A percentile compares a stretch with the other conserved stretches of the same genome.
Evolutionary conservation across 108 stramenopile species (phyloP).

Genomic region (Aureococcus anophagefferens): DNA sequence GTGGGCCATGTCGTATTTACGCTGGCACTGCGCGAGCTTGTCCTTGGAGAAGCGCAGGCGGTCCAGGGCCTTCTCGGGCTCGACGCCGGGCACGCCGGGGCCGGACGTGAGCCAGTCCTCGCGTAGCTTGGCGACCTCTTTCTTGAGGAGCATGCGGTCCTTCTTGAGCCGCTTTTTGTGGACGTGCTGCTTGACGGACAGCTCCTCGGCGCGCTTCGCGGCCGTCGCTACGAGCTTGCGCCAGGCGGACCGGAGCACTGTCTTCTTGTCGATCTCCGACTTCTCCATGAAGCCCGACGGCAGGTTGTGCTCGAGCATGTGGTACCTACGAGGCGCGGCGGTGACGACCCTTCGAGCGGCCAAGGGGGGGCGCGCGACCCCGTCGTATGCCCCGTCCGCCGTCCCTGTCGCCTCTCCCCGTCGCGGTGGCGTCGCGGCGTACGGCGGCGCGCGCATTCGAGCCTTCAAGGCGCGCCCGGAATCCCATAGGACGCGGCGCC

Average conservation of each 20-base stretch:
- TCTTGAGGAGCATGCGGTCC: conserved; percentile 60
- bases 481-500: too few species aligned
- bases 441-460: too few species aligned
- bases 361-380: too few species aligned
- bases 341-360: too few species aligned
- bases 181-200: conserved; percentile 58
- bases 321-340: too few species aligned
- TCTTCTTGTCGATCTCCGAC: conserved; percentile 82
- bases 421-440: too few species aligned
- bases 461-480: too few species aligned
- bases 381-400: too few species aligned
- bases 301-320: conserved; percentile 74
- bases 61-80: conserved; percentile 77
- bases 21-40: conserved; percentile 65
- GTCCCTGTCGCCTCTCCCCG: too few species aligned
- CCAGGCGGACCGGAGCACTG: conserved; percentile 69
- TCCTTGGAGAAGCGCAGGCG: conserved; percentile 72
- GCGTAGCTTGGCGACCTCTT: conserved; percentile 57
- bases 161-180: conserved; percentile 61
- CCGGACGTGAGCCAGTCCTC: conserved; percentile 64
- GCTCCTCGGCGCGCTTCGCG: conserved; percentile 58
- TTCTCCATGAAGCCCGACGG: conserved; percentile 75
- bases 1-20: conserved; percentile 70
- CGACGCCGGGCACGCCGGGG: conserved; percentile 62
- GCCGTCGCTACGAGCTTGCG: conserved; percentile 65